Evolutionary conservation across 139 green algal species (phyloP).

Genomic region (Choricystis sp.): DNA sequence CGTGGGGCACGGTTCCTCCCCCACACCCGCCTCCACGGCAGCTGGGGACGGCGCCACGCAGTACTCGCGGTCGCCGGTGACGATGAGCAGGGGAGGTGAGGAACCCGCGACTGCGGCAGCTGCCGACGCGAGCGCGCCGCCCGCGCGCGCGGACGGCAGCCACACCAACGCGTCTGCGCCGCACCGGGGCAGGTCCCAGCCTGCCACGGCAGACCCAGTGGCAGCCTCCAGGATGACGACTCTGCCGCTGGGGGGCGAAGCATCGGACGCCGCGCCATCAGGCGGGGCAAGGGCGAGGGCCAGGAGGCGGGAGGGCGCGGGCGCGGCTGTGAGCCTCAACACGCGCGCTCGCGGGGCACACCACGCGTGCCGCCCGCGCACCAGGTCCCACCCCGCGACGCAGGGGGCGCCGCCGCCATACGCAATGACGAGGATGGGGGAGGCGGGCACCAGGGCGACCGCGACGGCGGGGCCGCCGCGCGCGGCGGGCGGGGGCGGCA

Average conservation of each 20-base stretch:
- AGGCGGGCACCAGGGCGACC: neutral
- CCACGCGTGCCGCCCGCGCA: neutral
- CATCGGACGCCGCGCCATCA: too few relatives aligned
- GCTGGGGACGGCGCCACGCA: neutral
- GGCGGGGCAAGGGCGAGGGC: neutral
- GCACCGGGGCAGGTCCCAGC: neutral
- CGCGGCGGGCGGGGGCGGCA: neutral
- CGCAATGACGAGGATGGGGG: neutral
- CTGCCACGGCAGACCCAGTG: neutral
- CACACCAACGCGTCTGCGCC: neutral
- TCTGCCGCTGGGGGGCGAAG: too few relatives aligned
- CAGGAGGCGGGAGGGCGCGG: neutral
- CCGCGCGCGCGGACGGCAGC: too few relatives aligned
- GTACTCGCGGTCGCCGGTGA: conserved; percentile 19
- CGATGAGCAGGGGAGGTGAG: conserved; percentile 35
- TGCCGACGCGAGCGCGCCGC: too few relatives aligned
- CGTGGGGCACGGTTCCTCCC: too few relatives aligned
- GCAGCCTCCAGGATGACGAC: neutral
- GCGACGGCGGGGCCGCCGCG: too few relatives aligned
- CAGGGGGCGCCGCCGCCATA: neutral
- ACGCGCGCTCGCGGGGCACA: neutral
- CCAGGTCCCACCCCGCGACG: neutral
- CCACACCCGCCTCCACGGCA: neutral
- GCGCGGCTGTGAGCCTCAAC: neutral
- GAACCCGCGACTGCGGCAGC: too few relatives aligned